A percentile compares a stretch with the other conserved stretches of the same genome.
These are phyloP conservation scores for Sutorius australiensis DNA, from an alignment of 768 basidiomycete species.

Conservation along the genomic window DNA sequence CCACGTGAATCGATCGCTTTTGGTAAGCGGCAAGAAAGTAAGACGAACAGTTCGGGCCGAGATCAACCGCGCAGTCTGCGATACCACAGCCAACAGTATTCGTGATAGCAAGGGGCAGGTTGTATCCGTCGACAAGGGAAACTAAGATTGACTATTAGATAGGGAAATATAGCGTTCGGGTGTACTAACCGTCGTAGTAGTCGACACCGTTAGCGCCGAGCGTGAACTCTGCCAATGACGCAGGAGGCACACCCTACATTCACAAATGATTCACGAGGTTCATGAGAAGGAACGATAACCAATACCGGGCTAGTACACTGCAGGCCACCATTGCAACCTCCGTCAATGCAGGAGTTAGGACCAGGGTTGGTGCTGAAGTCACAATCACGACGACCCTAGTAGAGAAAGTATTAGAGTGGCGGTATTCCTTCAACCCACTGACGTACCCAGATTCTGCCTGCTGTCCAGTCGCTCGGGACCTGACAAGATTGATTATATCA, in stretches of 20 bases:
- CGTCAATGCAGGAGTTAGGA: conserved; percentile 54
- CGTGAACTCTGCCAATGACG: conserved; percentile 67
- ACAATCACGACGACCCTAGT: conserved; percentile 53
- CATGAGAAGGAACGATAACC: background rate
- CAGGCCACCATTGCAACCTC: conserved; percentile 69
- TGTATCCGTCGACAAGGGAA: conserved; percentile 64
- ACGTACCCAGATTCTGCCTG: conserved; percentile 61
- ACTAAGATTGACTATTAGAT: conserved; percentile 33
- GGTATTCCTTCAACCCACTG: background rate
- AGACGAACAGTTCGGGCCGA: conserved; percentile 50
- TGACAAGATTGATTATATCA: background rate
- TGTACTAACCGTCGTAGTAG: conserved; percentile 55
- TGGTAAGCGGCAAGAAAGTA: background rate
- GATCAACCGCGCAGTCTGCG: conserved; percentile 59
- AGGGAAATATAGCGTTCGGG: background rate
- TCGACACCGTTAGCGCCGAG: conserved; percentile 44
- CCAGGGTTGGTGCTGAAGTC: conserved; percentile 52
- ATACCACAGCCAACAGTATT: conserved; percentile 53
- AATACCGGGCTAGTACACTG: conserved; percentile 47
- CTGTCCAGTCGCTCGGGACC: conserved; percentile 63
- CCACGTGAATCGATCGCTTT: background rate
- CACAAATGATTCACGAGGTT: background rate
- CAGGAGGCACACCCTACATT: conserved; percentile 60
- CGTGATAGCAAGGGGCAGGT: conserved; percentile 55
- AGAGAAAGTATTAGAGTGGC: background rate